phyloP scores from a whole-genome alignment of 495 filamentous ascomycete genomes.

The Trichoderma erinaceum region DNA sequence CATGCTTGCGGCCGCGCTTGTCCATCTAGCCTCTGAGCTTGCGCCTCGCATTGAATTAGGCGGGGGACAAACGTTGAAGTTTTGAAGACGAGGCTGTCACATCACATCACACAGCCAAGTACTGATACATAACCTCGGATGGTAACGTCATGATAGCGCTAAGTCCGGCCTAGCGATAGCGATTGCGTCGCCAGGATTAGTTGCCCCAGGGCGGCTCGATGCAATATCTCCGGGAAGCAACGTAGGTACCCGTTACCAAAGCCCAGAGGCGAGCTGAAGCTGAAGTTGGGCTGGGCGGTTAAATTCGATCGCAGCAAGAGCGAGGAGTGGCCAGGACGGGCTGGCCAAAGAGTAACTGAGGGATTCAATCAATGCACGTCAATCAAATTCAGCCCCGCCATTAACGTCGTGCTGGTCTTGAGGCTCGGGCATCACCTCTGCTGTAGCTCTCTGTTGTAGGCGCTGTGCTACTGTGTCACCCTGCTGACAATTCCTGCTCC shows the following conservation, averaged over 20 bases:
- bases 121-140: not conserved
- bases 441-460: not conserved
- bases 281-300: not conserved
- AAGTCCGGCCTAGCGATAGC: conserved; percentile 7
- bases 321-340: not conserved
- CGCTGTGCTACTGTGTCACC: not conserved
- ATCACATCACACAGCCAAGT: not conserved
- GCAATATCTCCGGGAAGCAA: not conserved
- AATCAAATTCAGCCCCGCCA: not conserved
- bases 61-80: not conserved
- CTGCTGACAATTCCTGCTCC: not conserved
- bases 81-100: not conserved
- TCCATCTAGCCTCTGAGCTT: not conserved
- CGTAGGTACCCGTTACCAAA: not conserved
- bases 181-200: not conserved
- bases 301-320: not conserved
- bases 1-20: not conserved
- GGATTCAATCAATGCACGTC: too few relatives aligned
- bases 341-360: not conserved
- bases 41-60: not conserved
- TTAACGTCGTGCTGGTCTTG: not conserved
- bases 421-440: not conserved
- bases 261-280: not conserved
- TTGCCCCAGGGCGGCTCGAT: not conserved
- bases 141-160: conserved; percentile 13